Base-by-base conservation (phyloP, 148 eudicot genomes). In the Oxyria digyna region DNA sequence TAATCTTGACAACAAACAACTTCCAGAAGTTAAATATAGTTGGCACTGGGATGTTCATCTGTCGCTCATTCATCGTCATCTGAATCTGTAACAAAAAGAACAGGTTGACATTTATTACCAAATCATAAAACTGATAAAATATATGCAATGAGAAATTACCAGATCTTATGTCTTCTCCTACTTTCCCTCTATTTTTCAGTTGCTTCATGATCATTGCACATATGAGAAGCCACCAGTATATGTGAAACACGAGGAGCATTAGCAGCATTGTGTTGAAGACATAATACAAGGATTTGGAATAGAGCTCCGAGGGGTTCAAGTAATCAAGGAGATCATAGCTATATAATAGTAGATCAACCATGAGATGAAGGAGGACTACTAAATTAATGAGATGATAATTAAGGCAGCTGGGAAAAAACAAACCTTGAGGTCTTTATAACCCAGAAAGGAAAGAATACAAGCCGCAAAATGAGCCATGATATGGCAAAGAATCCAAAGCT, bases 151-250 rank as follows among this genome's bases (percentile, higher is more conserved):
- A 73, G 52, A 52, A 66, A 33, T 74, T 76, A 91, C 99, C 99
- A 59, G 96, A 88, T 82, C 99, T 81, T 73, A 95, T 88, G 74
- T 91, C 99, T 85, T 91, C 99, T 45, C 99, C 99, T 71, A 95
- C 93, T 78, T 95, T 76, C 73, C 99, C 99, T 78, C 79, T 84
- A 73, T 90, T 95, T 78, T 84, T 74, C 74, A 91, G 83, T 76
- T 88, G 99, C 78, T 80, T 87, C 76, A 57, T 75, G 76, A 95
- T 88, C 97, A 91, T 95, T 63, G 82, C 50, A 64, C 79, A 91
- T 76, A 95, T 95, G 76, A 94, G 99, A 62, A 86, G 77, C 96
- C 97, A 88, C 99, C 99, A 95, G 83, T 95, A 95, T 68, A 91
- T 81, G 71, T 95, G 97, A 82, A 95, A 95, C 69, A 88, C 85